A percentile compares a stretch with the other conserved stretches of the same genome.
These are phyloP conservation scores for Cystobasidiaceae sp. DNA, from an alignment of 1,284 basidiomycete genomes.

Conservation along the genomic window DNA sequence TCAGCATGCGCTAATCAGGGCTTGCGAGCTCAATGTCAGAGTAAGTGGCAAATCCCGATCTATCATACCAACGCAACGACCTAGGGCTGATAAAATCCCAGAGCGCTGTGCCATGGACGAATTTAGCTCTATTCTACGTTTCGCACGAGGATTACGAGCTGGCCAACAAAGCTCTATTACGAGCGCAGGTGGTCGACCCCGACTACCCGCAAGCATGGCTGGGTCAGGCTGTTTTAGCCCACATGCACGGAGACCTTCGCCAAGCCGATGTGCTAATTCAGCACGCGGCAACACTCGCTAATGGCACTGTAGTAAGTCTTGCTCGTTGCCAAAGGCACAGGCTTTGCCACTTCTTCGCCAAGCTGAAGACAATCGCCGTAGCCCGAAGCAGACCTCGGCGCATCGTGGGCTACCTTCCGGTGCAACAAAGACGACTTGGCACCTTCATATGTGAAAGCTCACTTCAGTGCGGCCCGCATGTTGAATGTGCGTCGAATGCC, in stretches of 20 bases:
- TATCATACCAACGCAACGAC: constrained; percentile 24
- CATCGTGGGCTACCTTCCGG: constrained; percentile 52
- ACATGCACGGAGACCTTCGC: constrained; percentile 57
- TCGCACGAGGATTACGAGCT: constrained; percentile 72
- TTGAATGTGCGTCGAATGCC: constrained; percentile 54
- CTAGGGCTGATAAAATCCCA: too few species aligned
- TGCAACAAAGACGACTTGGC: not conserved
- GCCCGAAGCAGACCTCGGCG: constrained; percentile 79
- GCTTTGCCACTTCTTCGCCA: too few species aligned
- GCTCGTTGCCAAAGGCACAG: not conserved
- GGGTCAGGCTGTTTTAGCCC: constrained; percentile 80
- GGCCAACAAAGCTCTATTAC: constrained; percentile 78
- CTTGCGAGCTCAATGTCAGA: constrained; percentile 67
- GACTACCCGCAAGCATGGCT: constrained; percentile 89
- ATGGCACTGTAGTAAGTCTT: constrained; percentile 58
- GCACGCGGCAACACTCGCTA: constrained; percentile 70
- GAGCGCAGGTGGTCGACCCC: constrained; percentile 85
- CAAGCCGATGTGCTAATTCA: constrained; percentile 70
- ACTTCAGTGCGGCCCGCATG: constrained; percentile 75
- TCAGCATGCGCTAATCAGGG: constrained; percentile 88
- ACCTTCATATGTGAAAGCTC: constrained; percentile 49
- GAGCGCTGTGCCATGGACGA: constrained; percentile 77
- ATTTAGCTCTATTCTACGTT: constrained; percentile 86
- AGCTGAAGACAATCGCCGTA: constrained; percentile 44
- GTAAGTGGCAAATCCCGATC: not conserved